Evolutionary conservation across 495 filamentous ascomycete species (phyloP).

Genomic region (Apodospora peruviana): DNA sequence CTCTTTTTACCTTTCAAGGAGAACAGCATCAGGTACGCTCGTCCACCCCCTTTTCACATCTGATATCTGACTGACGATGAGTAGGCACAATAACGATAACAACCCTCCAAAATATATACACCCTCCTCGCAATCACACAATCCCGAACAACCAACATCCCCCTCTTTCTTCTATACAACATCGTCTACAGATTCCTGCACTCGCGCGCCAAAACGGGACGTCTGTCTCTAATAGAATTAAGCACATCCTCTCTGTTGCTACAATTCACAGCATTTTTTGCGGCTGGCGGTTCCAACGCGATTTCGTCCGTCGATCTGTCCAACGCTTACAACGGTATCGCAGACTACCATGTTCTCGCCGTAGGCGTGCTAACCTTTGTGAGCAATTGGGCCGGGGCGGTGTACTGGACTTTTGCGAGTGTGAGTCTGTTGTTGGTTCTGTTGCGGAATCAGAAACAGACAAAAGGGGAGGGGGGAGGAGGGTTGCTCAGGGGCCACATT

Average conservation of each 20-base stretch:
- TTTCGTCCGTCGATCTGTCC: conserved; percentile 80
- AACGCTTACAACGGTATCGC: conserved; percentile 78
- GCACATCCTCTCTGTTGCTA: conserved; percentile 58
- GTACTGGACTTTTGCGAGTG: conserved; percentile 69
- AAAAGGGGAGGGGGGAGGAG: neutral
- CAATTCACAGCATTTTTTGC: conserved; percentile 82
- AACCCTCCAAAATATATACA: conserved; percentile 61
- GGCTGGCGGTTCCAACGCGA: conserved; percentile 86
- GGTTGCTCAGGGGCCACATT: conserved; percentile 38
- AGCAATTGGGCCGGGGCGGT: conserved; percentile 90
- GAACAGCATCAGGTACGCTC: conserved; percentile 3
- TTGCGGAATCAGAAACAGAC: conserved; percentile 14
- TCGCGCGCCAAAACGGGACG: conserved; percentile 2
- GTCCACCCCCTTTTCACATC: too few species aligned
- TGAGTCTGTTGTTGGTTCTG: conserved; percentile 40
- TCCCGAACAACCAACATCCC: conserved; percentile 77
- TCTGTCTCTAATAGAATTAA: conserved; percentile 51
- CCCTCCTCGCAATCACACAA: conserved; percentile 80
- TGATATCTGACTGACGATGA: too few species aligned
- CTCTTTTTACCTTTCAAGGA: conserved; percentile 18
- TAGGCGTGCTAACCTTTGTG: conserved; percentile 76
- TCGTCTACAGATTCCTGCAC: conserved; percentile 50
- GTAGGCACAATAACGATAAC: too few species aligned
- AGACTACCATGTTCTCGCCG: conserved; percentile 59
- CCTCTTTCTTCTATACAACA: conserved; percentile 67